Evolutionary conservation across 345 rosid species (phyloP).

Genomic region (Linum trigynum): DNA sequence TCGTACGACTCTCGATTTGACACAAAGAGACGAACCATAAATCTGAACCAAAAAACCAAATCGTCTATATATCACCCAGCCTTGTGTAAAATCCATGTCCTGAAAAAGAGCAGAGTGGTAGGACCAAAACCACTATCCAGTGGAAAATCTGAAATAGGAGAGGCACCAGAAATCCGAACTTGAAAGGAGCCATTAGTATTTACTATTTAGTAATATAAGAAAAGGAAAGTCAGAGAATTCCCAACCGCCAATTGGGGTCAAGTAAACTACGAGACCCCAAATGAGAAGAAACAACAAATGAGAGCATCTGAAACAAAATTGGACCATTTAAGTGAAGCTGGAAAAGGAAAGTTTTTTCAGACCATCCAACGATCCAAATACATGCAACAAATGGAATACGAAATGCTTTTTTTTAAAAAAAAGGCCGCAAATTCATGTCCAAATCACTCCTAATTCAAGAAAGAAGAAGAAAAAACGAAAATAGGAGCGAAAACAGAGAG

Average conservation of each 20-base stretch:
- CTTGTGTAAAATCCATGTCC: no score
- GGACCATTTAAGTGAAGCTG: neutral
- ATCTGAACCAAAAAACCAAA: neutral
- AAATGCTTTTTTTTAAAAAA: neutral
- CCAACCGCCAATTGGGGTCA: neutral
- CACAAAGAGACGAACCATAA: neutral
- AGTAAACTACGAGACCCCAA: conserved; percentile 3
- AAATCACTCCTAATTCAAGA: no score
- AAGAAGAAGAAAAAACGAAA: no score
- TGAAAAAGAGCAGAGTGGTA: no score
- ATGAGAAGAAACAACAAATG: neutral
- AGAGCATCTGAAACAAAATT: neutral
- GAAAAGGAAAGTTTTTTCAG: neutral
- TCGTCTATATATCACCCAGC: no score
- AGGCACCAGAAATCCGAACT: no score
- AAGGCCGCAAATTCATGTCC: neutral
- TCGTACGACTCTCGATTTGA: neutral
- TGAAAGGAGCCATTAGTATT: no score
- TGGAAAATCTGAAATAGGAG: no score
- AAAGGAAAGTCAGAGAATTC: neutral
- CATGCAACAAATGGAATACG: neutral
- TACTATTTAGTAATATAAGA: no score
- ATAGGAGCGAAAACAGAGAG: no score
- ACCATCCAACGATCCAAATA: neutral
- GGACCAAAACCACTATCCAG: no score